Evolutionary conservation across 2,329 filamentous ascomycete species (phyloP).

Genomic region (Aspergillus carbonarius): DNA sequence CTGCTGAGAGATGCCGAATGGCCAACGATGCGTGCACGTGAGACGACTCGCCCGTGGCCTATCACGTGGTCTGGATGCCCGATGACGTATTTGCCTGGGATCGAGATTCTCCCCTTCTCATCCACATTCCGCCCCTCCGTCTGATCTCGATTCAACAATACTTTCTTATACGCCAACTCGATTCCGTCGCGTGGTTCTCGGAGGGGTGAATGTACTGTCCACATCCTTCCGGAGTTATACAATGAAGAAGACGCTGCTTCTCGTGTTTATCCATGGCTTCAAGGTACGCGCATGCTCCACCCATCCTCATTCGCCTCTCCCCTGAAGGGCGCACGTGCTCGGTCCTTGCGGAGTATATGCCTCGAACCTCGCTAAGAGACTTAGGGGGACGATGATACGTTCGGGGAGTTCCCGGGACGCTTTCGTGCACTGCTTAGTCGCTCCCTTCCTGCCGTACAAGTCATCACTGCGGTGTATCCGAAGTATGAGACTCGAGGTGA

Average conservation of each 20-base stretch:
- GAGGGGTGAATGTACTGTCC: not conserved
- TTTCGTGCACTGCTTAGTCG: slow-evolving; percentile 43
- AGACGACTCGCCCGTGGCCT: not conserved
- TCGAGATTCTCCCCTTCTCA: not conserved
- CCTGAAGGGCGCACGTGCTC: not conserved
- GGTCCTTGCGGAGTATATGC: not conserved
- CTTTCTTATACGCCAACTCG: not conserved
- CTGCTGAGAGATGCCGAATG: not conserved
- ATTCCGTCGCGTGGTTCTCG: not conserved
- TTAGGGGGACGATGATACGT: slow-evolving; percentile 52
- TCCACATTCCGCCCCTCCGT: not conserved
- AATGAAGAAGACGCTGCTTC: slow-evolving; percentile 48
- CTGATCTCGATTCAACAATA: not conserved
- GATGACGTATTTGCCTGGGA: slow-evolving; percentile 2
- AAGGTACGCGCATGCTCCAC: slow-evolving; percentile 34
- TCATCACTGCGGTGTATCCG: slow-evolving; percentile 47
- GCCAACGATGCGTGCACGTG: not conserved
- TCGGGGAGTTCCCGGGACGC: slow-evolving; percentile 47
- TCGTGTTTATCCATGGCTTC: slow-evolving; percentile 52
- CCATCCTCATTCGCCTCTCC: not conserved
- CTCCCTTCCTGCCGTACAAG: slow-evolving; percentile 43
- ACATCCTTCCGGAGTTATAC: slow-evolving; percentile 5
- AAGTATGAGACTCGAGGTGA: slow-evolving; percentile 52
- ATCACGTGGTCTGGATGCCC: not conserved
- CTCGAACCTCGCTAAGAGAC: not conserved